Base-by-base conservation (phyloP, 208 protist species). In the Trypanosoma vivax region DNA sequence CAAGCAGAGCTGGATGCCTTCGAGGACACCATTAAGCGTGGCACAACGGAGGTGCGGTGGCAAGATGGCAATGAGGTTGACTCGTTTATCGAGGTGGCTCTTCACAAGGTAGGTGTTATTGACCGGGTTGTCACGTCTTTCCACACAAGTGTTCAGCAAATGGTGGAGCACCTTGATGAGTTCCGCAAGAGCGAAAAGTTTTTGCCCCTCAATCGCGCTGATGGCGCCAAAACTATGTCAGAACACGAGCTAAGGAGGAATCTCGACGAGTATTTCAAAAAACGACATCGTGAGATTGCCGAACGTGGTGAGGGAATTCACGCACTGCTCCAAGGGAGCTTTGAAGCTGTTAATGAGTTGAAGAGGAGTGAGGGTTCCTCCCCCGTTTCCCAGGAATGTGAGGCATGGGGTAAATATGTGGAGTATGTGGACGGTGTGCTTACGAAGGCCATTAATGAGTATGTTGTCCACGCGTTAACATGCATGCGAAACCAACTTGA, bases 351-450 rank as follows among this genome's bases (percentile, higher is more conserved):
- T 38, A 92, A 94, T 62, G 59, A 60, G 40, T 67, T 96, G 13
- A 94, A 94, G 60, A 42, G 49, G 34, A 50, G 58, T 19, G 73
- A 61, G 14, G 72, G 73, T 28, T 63, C 61, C 2, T 63, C 68
- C 4, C 39, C 47, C 14, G 45, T 66, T 50, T 59, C 51, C 9
- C 49, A 51, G 25, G 54, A 76, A 25, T 73, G 74, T 50, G 65
- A 76, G 19, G 50, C 46, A 33, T 98, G 96, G 96, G 70, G 81
- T 34, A 73, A 70, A 18, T 98, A 97, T 62, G 75, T 97, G 18
- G 60, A 70, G 9, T 95, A 96, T 66, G 84, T 96, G 47, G 90
- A 96, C 60, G 64, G 67, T 27, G 91, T 94, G 31, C 48, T 96
- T 25, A 73, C 78, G n/a, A 75, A 83, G 25, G 72, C 73, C 2